Base-by-base conservation (phyloP, 2,329 filamentous ascomycete species). In the Nemania sp. region DNA sequence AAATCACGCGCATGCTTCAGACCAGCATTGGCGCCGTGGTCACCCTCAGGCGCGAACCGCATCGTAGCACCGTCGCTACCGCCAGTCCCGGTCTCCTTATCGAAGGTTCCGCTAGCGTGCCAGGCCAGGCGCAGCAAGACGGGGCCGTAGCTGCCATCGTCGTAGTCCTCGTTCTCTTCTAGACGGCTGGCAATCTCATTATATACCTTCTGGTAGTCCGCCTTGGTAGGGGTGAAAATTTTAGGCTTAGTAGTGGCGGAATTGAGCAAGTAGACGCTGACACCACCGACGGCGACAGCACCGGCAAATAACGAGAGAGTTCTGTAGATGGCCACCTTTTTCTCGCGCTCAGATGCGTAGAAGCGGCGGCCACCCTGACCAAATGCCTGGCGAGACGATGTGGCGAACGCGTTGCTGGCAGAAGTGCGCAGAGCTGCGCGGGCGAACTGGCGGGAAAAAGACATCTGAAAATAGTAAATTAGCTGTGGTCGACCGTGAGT, bases 41-140 rank as follows among this genome's bases (percentile, higher is more conserved):
- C 86, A 56, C 84, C 80, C 77, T 97, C 94, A 41, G 93, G 92
- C 20, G 86, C 80, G 72, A 97, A 97, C 70, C 94, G 86, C 94
- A 97, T 97, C 62, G 92, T 97, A 53, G 93, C 93, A 62, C 94
- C 93, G 73, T 97, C 96, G 80, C 89, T 93, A 63, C 93, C 93
- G 67, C 93, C 94, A 40, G 93, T 97, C 61, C 83, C 82, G 22
- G 92, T 96, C 69, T 83, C 83, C 77, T 88, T 89, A 72, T 97
- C 93, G 69, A 88, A 97, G 66, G 93, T 99, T 65, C 93, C 93
- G 65, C 87, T 91, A 62, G 88, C 86, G 78, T 97, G 94, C 93
- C 94, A 97, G 58, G 91, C 93, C 64, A 97, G 83, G 67, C 93
- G 86, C 61, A 97, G 77, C 52, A 97, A 80, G 57, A 97, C 91